These are phyloP conservation scores for Sclerotinia trifoliorum DNA, from an alignment of 2,329 filamentous ascomycete species.

Conservation along the genomic window DNA sequence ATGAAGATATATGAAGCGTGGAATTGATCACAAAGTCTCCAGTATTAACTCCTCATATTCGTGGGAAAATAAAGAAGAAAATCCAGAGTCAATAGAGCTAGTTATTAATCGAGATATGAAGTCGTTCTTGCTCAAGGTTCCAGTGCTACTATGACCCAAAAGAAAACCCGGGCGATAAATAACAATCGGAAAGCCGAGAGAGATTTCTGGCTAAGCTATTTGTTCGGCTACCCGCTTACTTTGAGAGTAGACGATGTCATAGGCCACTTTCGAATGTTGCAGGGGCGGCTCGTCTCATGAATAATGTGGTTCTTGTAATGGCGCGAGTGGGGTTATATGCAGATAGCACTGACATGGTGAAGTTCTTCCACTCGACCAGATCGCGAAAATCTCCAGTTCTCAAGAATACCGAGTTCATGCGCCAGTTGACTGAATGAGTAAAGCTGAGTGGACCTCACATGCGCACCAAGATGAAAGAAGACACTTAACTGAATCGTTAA, in stretches of 20 bases:
- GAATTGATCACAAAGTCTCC: neutral
- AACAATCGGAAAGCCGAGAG: neutral
- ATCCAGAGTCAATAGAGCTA: neutral
- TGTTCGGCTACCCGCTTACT: neutral
- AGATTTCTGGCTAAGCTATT: neutral
- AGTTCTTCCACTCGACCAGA: neutral
- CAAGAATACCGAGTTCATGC: neutral
- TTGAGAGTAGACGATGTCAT: neutral
- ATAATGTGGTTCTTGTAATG: no score
- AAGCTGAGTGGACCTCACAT: neutral
- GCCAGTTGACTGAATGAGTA: neutral
- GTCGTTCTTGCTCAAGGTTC: neutral
- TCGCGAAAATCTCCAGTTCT: neutral
- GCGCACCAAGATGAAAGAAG: neutral
- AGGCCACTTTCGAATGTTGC: fast-evolving
- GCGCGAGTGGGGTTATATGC: neutral
- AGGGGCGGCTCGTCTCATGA: no score
- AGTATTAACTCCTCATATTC: neutral
- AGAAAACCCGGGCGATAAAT: neutral
- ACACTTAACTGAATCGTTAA: neutral
- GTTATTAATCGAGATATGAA: no score
- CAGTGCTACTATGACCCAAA: neutral
- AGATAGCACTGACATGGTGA: neutral
- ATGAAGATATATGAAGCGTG: neutral
- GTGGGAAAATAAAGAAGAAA: neutral